Conservation (phyloP, 192 early-diverging fungal genomes). For the Umbelopsis vinacea region DNA sequence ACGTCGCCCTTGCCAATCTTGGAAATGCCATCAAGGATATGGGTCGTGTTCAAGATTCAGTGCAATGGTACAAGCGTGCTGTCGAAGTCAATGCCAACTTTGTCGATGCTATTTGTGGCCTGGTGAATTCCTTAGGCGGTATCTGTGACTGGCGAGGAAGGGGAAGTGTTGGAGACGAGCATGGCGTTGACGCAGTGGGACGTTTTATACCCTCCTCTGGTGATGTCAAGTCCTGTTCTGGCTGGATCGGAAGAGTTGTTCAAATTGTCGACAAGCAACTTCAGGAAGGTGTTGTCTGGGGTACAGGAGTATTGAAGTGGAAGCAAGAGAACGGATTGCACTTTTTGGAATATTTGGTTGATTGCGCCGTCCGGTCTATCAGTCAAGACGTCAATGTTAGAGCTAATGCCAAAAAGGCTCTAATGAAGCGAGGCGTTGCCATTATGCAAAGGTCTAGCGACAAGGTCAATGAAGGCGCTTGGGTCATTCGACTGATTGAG, state of each 20-base stretch:
- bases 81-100: slow-evolving; percentile 87
- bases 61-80: slow-evolving; percentile 83
- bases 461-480: slow-evolving; percentile 71
- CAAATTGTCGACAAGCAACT: slow-evolving; percentile 84
- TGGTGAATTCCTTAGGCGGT: slow-evolving; percentile 85
- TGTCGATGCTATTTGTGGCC: slow-evolving; percentile 90
- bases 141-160: slow-evolving; percentile 91
- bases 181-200: slow-evolving; percentile 41
- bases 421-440: background rate
- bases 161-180: slow-evolving; percentile 59
- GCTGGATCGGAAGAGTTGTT: slow-evolving; percentile 77
- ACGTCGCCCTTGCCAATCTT: slow-evolving; percentile 91
- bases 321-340: slow-evolving; percentile 19
- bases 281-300: slow-evolving; percentile 62
- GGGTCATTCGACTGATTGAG: slow-evolving; percentile 70
- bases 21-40: slow-evolving; percentile 94
- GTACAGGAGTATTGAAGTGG: slow-evolving; percentile 54
- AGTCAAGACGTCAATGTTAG: background rate
- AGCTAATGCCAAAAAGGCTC: background rate
- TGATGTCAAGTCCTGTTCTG: slow-evolving; percentile 35
- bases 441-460: background rate
- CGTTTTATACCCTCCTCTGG: slow-evolving; percentile 29
- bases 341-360: slow-evolving; percentile 1
- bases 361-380: background rate
- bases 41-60: slow-evolving; percentile 87